Percentiles rank a stretch among this genome's conserved stretches.
Evolutionary conservation across 257 asterid genomes (phyloP).

Genomic region (Fraxinus americana): DNA sequence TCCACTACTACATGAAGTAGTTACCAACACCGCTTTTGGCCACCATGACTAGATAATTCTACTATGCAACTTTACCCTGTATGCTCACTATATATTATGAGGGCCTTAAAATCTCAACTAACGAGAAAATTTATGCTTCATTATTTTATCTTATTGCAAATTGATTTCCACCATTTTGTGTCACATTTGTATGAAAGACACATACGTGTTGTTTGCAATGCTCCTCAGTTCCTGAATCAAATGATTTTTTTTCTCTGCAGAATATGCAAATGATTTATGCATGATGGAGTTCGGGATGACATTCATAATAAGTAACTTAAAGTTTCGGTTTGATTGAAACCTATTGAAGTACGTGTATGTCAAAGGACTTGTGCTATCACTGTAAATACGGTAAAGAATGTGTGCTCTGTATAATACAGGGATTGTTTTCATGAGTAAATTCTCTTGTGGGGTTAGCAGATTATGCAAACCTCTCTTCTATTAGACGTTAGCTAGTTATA

Average conservation of each 20-base stretch:
- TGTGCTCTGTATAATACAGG: constrained; percentile 16
- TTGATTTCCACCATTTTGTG: neutral
- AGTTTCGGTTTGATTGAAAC: constrained; percentile 18
- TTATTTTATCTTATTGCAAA: neutral
- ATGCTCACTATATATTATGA: neutral
- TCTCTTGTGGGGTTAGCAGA: neutral
- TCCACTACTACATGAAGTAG: neutral
- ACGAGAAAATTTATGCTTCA: neutral
- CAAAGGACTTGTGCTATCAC: constrained; percentile 17
- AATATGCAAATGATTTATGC: constrained; percentile 63
- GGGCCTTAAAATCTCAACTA: neutral
- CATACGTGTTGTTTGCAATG: neutral
- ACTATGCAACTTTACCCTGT: neutral
- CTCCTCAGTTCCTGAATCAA: constrained; percentile 12
- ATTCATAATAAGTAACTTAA: neutral
- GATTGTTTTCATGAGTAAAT: constrained; percentile 16
- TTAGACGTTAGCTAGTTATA: constrained; percentile 29
- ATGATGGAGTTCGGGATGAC: constrained; percentile 33
- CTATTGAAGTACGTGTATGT: constrained; percentile 15
- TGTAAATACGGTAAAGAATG: constrained; percentile 31
- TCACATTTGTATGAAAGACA: neutral
- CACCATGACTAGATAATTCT: constrained; percentile 8
- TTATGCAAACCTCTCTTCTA: neutral
- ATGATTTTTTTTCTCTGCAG: constrained; percentile 32
- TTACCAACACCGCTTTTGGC: constrained; percentile 5